Base-by-base conservation (phyloP, 169 alveolate genomes). In the Theileria parva region DNA sequence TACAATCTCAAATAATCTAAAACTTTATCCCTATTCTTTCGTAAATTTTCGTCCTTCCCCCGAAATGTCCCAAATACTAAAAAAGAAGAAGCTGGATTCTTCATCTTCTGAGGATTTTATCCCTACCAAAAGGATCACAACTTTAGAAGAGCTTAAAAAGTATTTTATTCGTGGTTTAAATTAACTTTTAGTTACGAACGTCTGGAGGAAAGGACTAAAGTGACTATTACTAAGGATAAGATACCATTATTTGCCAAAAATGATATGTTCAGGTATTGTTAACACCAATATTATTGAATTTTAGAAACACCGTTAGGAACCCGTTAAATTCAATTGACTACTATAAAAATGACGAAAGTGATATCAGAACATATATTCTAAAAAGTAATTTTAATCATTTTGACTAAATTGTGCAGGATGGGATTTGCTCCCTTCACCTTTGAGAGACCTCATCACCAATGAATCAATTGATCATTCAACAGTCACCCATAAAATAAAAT, bases 61-160 rank as follows among this genome's bases (percentile, higher is more conserved):
- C 8, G 59, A 67, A 67, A 67, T 67, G 64, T 32, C 70, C 61
- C 34, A 27, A 48, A 37, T 37, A 9, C 1, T 37, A 67, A 67
- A 67, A 8, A 67, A 37, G 48, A 32, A 67, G 75, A 67, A 37
- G 59, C 66, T 67, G 70, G 64, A 67, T 32, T 67, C 75, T 25
- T 25, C 66, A 17, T 68, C 83, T 28, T 28, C 80, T 73, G 11
- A 53, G 15, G 79, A 51, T 7, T 27, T 27, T 1, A 37, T 51
- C 23, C 69, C 65, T 11, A 32, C n/a, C 1, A 37, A 57, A 64
- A 32, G 48, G 8, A 34, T 79, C 15, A 34, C 30, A 61, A 65
- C 87, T 12, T 50, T 53, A 19, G 87, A 79, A 57, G 87, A 79
- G 25, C 81, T 79, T n/a, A 81, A 79, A 37, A 70, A 53, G 87